Base-by-base conservation (phyloP, 345 rosid species). In the Salix brachista region DNA sequence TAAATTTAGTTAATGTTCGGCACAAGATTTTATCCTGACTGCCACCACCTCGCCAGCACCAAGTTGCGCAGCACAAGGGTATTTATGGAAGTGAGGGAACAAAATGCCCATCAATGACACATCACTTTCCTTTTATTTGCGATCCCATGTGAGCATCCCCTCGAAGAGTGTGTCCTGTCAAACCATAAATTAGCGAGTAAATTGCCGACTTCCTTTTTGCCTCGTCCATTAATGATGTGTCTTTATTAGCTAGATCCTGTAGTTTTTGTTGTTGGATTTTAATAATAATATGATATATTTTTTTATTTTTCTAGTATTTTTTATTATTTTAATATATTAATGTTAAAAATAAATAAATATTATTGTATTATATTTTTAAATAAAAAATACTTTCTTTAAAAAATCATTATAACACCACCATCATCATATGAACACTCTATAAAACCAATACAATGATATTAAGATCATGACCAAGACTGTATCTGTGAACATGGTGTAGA, bases 121-220 rank as follows among this genome's bases (percentile, higher is more conserved):
- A 42, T 84, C 86, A 79, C 80, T 78, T 7, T 83, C 85, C 75
- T 81, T 78, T 80, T 44, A 64, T 69, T 86, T 85, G 90, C 75
- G 87, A 83, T 80, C 86, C 88, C 93, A 88, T 86, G 93, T 90
- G 93, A 85, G 83, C 76, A 41, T 75, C 77, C 81, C 81, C 87
- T 86, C 82, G 89, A 81, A 80, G 84, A 64, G 48, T 50, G 89
- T 41, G 89, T 83, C 85, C 87, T 77, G 72, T 80, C 88, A 80
- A 71, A 65, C 79, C 84, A 77, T 81, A 75, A 84, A 78, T 58
- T 34, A 70, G 71, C 46, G 69, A 64, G 75, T 68, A 28, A 71
- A 48, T 70, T 78, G 84, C 85, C 83, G 77, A 76, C 80, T 60
- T 58, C 13, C 23, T 68, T 46, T 9, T 48, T 61, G 84, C 90